Base-by-base conservation (phyloP, 768 basidiomycete species). In the Lactarius psammicola region DNA sequence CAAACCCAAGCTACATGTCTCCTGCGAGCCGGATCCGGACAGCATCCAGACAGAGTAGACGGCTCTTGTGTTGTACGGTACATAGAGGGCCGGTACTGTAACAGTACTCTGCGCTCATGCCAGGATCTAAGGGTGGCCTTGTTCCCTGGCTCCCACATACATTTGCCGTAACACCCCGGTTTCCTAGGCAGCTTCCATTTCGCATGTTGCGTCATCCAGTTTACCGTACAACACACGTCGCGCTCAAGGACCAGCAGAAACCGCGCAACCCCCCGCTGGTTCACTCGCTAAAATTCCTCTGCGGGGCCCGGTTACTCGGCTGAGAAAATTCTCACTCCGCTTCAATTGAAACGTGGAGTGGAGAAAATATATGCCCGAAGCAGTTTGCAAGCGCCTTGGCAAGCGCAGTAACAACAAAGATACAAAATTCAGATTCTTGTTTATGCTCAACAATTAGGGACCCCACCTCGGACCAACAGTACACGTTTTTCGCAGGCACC, bases 221-320 rank as follows among this genome's bases (percentile, higher is more conserved):
- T 11, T 15, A n/a, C 9, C 20, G 5, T 15, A 26, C 49, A 26
- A 13, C 13, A 26, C 49, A 51, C 49, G 49, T 23, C 13, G 26
- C 26, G 49, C 23, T 23, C 49, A 51, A 53, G 15, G 20, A 61
- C 40, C 36, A 51, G 60, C 60, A 40, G 4, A 13, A 9, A 23
- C 6, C 51, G 15, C 26, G 11, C 26, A 31, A 9, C 36, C 60
- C 18, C 34, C 26, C 9, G 28, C 30, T 53, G 15, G 34, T 26
- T 51, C 49, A 54, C 30, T 30, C 40, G 18, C 60, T n/a, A 15
- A 61, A 51, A 51, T 51, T 51, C 49, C 49, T 51, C 49, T 51
- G 49, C 13, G 26, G 26, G 13, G 49, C 23, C 26, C 26, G 26
- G 23, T 15, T 51, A 51, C 49, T 4, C 11, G 49, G 49, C 20